A percentile compares a stretch with the other conserved stretches of the same genome.
Conservation (phyloP, 352 stramenopile genomes). For the Thalassiosira hispida region DNA sequence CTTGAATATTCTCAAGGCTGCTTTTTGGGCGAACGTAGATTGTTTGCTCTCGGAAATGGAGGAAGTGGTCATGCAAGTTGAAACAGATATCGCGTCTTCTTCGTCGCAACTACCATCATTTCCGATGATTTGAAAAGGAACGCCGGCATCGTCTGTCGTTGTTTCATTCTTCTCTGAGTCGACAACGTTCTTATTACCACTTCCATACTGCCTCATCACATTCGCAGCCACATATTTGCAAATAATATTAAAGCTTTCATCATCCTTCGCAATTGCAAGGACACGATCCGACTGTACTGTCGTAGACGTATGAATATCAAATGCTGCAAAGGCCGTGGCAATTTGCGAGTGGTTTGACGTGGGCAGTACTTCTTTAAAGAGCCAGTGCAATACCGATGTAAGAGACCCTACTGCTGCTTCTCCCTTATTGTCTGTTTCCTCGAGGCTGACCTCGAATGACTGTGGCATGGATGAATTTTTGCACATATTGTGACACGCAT, state of each 20-base stretch:
- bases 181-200: neutral
- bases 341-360: constrained; percentile 33
- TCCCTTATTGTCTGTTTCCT: neutral
- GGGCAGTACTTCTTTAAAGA: constrained; percentile 55
- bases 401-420: constrained; percentile 28
- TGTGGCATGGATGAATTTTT: constrained; percentile 1
- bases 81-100: constrained; percentile 27
- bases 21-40: constrained; percentile 29
- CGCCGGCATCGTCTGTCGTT: neutral
- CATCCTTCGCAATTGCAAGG: constrained; percentile 53
- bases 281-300: constrained; percentile 49
- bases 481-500: neutral
- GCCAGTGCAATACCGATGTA: constrained; percentile 45
- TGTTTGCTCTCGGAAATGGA: constrained; percentile 24
- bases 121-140: constrained; percentile 3
- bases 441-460: constrained; percentile 36
- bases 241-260: constrained; percentile 73
- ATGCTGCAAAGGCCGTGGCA: constrained; percentile 50
- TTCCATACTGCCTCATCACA: constrained; percentile 37
- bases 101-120: constrained; percentile 17
- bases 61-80: constrained; percentile 21
- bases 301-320: constrained; percentile 58
- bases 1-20: constrained; percentile 36
- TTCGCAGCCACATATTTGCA: constrained; percentile 55
- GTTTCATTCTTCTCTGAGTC: neutral